Evolutionary conservation across 2,329 filamentous ascomycete genomes (phyloP), one percentile per base, ranked within the genome.

Genomic region (Phaeosphaeria sp.): DNA sequence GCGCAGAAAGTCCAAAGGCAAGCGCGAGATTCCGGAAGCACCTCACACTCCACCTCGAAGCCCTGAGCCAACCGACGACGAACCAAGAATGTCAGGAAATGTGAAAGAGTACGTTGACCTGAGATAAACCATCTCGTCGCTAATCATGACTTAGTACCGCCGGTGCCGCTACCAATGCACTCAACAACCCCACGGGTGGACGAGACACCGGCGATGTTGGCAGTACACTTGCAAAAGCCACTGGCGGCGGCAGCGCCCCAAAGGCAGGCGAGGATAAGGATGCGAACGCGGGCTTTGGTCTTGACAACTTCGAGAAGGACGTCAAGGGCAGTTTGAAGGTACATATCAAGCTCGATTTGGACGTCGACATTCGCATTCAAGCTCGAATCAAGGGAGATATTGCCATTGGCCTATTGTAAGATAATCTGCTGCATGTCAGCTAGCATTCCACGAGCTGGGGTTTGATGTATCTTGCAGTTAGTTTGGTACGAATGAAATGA

Each of bases 271-370:
- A 46, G 7, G 50, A 50, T 9, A 60, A 43, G n/a, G 46, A 56
- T 7, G 48, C 54, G 0, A 44, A 65, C 2, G 60, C 58, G 30
- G 66, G 64, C 7, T 68, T 68, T 27, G 66, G 66, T 9, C 44
- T 66, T 2, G 66, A 68, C 5, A 62, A 67, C 30, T 36, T 24
- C 13, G 25, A 46, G 9, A 66, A 64, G 40, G 66, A 68, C n/a
- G 66, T 68, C 18, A 66, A 67, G 40, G 66, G 66, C 8, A 68
- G 64, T 24, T 46, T 68, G 55, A 68, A 67, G 49, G 56, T 67
- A 9, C 64, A 67, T 24, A 67, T 67, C 52, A 68, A 66, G 54
- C 36, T 68, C n/a, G 64, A 68, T 50, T 44, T 68, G 4, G 65
- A 68, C 40, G 65, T 62, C 15, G 64, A 67, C 33, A 68, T 68